Evolutionary conservation across 257 asterid species (phyloP), one percentile per base, ranked within the genome.

Genomic region (Nyctanthes arbortristis): DNA sequence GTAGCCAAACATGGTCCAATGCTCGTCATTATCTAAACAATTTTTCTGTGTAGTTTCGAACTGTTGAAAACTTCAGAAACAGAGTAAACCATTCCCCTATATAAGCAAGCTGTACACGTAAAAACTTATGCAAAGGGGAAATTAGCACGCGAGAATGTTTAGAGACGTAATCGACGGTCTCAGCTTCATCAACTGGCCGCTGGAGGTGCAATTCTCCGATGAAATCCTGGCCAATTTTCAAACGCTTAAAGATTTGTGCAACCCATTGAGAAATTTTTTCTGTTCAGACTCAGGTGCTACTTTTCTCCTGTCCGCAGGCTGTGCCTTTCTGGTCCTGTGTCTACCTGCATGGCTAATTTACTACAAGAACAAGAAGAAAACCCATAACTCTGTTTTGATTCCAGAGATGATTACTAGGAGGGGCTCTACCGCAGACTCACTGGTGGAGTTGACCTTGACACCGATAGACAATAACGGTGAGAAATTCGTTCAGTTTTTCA

Each of bases 281-380:
- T 13, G 49, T 66, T 76, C 72, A 16, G 76, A 60, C 11, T 35
- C 58, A 14, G 49, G 30, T 3, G 45, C 62, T 66, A 69, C 72
- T 2, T 76, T 68, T 61, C 12, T 66, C 16, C 57, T 76, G 20
- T 69, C 62, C 49, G 63, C 69, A 33, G 74, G 66, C 25, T 69
- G 72, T n/a, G 54, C 80, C 27, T 74, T 74, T 62, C 57, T 79
- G 0, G 78, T 77, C 35, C 43, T 80, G 73, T 68, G 74, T 54
- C 36, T 64, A 65, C 81, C 79, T 76, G 84, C 84, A 65, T 80
- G 79, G 67, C 45, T 80, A 31, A 27, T 76, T 62, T 65, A 40
- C 68, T 69, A 20, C 52, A 36, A 7, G 13, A 69, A 49, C 45
- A 76, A 33, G 66, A 72, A 66, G 45, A 73, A 65, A 65, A 22